Conservation (phyloP, 1,284 basidiomycete species). For the Taiwanofungus camphoratus region DNA sequence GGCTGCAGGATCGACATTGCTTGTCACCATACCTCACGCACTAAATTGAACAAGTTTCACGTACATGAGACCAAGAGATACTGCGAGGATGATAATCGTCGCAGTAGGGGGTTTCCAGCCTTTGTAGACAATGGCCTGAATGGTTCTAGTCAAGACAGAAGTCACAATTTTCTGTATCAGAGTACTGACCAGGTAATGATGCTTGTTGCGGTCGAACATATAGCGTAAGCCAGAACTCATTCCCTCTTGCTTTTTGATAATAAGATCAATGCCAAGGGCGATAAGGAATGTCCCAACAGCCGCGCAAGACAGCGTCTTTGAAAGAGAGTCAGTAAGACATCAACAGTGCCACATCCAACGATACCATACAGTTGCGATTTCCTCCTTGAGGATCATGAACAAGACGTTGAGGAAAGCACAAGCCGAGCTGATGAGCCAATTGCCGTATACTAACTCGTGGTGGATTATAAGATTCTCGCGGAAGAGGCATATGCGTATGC, state of each 20-base stretch:
- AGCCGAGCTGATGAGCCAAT: conserved; percentile 47
- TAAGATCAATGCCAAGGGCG: conserved; percentile 49
- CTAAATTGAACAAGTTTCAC: too few relatives aligned
- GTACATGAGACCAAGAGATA: conserved; percentile 21
- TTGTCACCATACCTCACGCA: too few relatives aligned
- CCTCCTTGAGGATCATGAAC: conserved; percentile 36
- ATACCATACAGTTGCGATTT: conserved; percentile 52
- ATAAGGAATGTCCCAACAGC: conserved; percentile 56
- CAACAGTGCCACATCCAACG: too few relatives aligned
- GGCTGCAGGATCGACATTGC: not conserved
- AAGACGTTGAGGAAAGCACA: conserved; percentile 38
- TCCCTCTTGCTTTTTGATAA: conserved; percentile 50
- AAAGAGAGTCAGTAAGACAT: not conserved
- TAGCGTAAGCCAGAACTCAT: conserved; percentile 58
- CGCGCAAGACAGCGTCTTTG: conserved; percentile 38
- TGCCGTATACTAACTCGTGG: conserved; percentile 27
- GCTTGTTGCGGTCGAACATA: conserved; percentile 55
- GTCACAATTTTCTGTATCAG: too few relatives aligned
- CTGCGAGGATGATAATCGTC: conserved; percentile 20
- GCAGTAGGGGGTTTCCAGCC: conserved; percentile 18
- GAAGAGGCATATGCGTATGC: conserved; percentile 48
- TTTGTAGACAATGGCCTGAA: conserved; percentile 14
- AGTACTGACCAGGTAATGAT: conserved; percentile 47
- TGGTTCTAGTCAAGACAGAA: conserved; percentile 1
- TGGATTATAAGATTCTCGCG: conserved; percentile 43